Base-by-base conservation (phyloP, 2,329 filamentous ascomycete genomes). In the Colletotrichum australisinense region DNA sequence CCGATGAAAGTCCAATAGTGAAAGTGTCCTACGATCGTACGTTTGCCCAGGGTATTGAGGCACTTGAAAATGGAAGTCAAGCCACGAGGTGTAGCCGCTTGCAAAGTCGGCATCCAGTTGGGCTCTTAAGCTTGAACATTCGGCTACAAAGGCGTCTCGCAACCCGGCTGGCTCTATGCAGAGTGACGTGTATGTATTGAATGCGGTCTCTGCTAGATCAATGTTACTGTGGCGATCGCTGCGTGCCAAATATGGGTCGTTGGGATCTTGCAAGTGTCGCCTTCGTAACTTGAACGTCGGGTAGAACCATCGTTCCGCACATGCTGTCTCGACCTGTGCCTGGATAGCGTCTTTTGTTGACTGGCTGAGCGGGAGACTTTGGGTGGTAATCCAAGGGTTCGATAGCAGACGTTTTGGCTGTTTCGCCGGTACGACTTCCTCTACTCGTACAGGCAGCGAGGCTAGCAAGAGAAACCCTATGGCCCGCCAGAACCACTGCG, bases 401-500 rank as follows among this genome's bases (percentile, higher is more conserved):
- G n/a, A 4, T 28, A 7, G 19, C 1, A 12, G 7, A 8, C 28
- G 28, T n/a, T 38, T 26, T 4, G 60, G 60, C 7, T 19, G 8
- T 19, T 63, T 63, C 1, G n/a, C n/a, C 1, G 60, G 46, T 42
- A 28, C 19, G 12, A 9, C 49, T 28, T 35, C 49, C 2, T 42
- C 28, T 5, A 7, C 5, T 24, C 63, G 24, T 6, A 22, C 63
- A 16, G 73, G 73, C 14, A 74, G 26, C 4, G 69, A 52, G 4
- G 73, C 73, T 5, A 8, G 12, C 1, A 69, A 16, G 9, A 74
- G 38, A 11, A 53, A 52, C 8, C 64, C 70, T 28, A 74, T 11
- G 4, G 73, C 73, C 3, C 73, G 64, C 38, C 63, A 74, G 65
- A 74, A 74, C 73, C 73, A 74, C 42, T 65, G 19, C 2, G n/a